These are phyloP conservation scores for Sanghuangporus weigelae DNA, from an alignment of 1,284 basidiomycete genomes.

Conservation along the genomic window DNA sequence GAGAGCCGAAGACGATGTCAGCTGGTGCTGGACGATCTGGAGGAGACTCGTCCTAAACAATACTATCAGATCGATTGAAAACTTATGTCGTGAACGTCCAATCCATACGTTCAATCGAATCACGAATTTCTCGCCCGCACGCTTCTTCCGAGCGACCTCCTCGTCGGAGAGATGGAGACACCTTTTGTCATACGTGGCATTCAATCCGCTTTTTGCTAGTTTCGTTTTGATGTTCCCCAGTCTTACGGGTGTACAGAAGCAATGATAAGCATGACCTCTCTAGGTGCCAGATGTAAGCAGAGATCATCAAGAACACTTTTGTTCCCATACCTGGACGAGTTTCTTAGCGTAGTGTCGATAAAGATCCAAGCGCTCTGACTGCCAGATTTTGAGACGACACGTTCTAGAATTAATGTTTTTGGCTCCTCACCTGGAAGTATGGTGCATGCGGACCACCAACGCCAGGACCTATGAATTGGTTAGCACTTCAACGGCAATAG, in stretches of 20 bases:
- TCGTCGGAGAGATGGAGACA: conserved; percentile 84
- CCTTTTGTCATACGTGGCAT: conserved; percentile 77
- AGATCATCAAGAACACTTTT: not conserved
- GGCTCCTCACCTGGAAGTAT: conserved; percentile 72
- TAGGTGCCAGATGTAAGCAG: conserved; percentile 26
- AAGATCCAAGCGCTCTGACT: conserved; percentile 87
- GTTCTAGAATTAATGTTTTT: conserved; percentile 39
- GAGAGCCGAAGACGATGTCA: conserved; percentile 75
- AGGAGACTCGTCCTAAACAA: conserved; percentile 45
- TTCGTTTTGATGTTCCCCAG: conserved; percentile 63
- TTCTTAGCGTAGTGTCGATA: conserved; percentile 73
- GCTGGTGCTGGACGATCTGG: conserved; percentile 41
- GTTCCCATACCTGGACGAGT: conserved; percentile 64
- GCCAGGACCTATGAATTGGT: conserved; percentile 58
- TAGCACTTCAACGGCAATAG: not conserved
- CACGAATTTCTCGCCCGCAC: conserved; percentile 72
- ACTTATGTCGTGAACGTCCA: not conserved
- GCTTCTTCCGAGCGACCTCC: conserved; percentile 71
- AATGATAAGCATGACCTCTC: conserved; percentile 89
- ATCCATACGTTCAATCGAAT: conserved; percentile 80
- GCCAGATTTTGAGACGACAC: conserved; percentile 26
- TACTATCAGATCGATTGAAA: conserved; percentile 1
- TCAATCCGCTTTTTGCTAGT: conserved; percentile 66
- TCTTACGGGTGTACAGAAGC: conserved; percentile 81
- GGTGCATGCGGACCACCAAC: conserved; percentile 67